Conservation (phyloP, 345 rosid species). For the Zanthoxylum bungeanum region DNA sequence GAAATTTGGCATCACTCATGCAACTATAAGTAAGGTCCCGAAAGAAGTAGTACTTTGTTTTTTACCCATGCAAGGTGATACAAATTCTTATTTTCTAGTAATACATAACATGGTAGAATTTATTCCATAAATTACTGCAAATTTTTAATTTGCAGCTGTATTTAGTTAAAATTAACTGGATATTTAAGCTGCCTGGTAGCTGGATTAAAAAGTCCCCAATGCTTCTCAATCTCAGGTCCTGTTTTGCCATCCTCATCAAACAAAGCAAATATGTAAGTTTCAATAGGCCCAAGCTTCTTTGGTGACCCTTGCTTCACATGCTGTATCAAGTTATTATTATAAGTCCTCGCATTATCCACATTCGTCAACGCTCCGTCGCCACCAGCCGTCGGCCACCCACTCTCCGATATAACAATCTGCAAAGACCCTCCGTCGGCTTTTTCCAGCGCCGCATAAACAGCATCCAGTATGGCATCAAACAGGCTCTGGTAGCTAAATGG, state of each 20-base stretch:
- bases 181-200: too few relatives aligned
- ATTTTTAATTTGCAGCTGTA: too few relatives aligned
- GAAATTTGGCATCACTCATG: too few relatives aligned
- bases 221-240: slow-evolving; percentile 45
- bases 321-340: too few relatives aligned
- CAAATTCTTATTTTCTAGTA: too few relatives aligned
- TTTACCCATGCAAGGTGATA: too few relatives aligned
- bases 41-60: too few relatives aligned
- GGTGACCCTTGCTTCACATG: slow-evolving; percentile 47
- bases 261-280: slow-evolving; percentile 64
- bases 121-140: too few relatives aligned
- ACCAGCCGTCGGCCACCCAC: slow-evolving; percentile 63
- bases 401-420: slow-evolving; percentile 54
- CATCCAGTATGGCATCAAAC: slow-evolving; percentile 52
- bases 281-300: slow-evolving; percentile 47
- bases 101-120: too few relatives aligned
- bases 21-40: too few relatives aligned
- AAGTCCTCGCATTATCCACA: too few relatives aligned
- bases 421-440: slow-evolving; percentile 44
- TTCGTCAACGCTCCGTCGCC: slow-evolving; percentile 45
- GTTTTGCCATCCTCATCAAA: slow-evolving; percentile 52
- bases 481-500: slow-evolving; percentile 37
- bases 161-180: slow-evolving; percentile 43
- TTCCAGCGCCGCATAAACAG: slow-evolving; percentile 52
- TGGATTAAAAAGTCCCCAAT: slow-evolving; percentile 51